These are phyloP conservation scores for Cutaneotrichosporon cutaneum DNA, from an alignment of 1,284 basidiomycete species.

Conservation along the genomic window DNA sequence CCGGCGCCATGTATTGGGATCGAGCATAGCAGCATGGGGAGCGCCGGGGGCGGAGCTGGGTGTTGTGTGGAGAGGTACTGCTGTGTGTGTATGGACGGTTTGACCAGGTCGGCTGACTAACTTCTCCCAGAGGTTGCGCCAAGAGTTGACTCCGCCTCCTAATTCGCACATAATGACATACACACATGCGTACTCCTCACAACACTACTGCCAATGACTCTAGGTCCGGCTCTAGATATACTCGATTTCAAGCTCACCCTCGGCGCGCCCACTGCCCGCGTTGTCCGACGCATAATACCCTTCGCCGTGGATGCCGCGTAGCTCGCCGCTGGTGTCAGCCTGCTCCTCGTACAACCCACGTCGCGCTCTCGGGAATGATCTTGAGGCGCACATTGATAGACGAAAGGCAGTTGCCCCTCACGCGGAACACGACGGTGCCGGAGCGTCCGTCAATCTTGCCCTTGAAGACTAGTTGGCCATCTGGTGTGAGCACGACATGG, in stretches of 20 bases:
- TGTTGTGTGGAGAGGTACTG: too few species aligned
- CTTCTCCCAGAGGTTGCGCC: too few species aligned
- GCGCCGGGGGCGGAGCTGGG: too few species aligned
- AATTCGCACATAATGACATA: not conserved
- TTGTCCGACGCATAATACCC: not conserved
- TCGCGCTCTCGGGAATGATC: not conserved
- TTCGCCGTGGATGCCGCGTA: not conserved
- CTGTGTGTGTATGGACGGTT: not conserved
- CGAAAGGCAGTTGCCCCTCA: not conserved
- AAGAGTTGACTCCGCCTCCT: too few species aligned
- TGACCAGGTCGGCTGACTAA: too few species aligned
- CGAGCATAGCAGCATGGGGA: constrained; percentile 4
- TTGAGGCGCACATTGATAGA: not conserved
- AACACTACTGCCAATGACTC: not conserved
- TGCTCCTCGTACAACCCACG: not conserved
- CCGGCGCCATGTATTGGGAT: constrained; percentile 17
- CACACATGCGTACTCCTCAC: not conserved
- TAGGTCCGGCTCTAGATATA: not conserved
- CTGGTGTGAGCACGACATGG: not conserved
- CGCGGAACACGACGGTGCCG: constrained; percentile 1
- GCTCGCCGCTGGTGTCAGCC: constrained; percentile 1
- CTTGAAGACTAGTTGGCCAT: not conserved
- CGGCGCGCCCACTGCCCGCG: not conserved
- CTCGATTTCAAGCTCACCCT: not conserved
- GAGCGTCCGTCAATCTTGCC: not conserved